These are phyloP conservation scores for Zygosaccharomyces gambellarensis DNA, from an alignment of 805 yeast species.

Conservation along the genomic window DNA sequence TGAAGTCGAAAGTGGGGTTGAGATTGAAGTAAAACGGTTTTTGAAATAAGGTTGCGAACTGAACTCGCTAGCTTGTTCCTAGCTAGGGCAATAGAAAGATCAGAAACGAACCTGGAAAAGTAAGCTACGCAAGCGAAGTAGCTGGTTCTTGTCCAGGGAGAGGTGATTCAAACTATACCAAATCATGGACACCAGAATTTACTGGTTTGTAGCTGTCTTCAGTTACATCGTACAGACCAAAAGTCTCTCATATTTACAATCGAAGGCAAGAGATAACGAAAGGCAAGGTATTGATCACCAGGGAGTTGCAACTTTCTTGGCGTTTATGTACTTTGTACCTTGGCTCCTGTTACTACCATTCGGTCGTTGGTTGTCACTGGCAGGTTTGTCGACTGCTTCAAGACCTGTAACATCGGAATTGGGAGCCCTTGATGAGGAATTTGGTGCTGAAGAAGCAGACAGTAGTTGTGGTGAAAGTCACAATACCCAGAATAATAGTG, in stretches of 20 bases:
- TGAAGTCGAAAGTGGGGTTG: too few species aligned
- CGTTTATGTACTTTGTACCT: conserved; percentile 25
- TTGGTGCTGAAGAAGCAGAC: conserved; percentile 6
- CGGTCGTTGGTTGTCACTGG: conserved; percentile 8
- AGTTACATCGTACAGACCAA: conserved; percentile 31
- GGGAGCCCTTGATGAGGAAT: conserved; percentile 3
- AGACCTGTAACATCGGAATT: conserved; percentile 1
- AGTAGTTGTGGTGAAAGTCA: background rate
- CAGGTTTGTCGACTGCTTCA: background rate
- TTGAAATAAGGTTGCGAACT: too few species aligned
- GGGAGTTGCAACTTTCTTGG: conserved; percentile 18
- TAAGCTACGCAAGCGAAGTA: background rate
- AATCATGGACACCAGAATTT: conserved; percentile 13
- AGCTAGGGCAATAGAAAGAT: too few species aligned
- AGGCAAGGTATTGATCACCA: conserved; percentile 13
- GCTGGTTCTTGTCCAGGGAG: background rate
- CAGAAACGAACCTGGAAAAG: background rate
- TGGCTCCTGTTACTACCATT: conserved; percentile 27
- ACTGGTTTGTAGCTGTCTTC: conserved; percentile 26
- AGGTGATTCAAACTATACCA: background rate
- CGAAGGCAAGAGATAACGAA: conserved; percentile 7
- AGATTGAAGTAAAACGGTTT: too few species aligned
- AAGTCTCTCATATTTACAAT: conserved; percentile 23
- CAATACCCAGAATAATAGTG: background rate
- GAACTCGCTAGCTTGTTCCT: too few species aligned